phyloP scores from a whole-genome alignment of 2,329 filamentous ascomycete species.

The Annulohypoxylon truncatum region DNA sequence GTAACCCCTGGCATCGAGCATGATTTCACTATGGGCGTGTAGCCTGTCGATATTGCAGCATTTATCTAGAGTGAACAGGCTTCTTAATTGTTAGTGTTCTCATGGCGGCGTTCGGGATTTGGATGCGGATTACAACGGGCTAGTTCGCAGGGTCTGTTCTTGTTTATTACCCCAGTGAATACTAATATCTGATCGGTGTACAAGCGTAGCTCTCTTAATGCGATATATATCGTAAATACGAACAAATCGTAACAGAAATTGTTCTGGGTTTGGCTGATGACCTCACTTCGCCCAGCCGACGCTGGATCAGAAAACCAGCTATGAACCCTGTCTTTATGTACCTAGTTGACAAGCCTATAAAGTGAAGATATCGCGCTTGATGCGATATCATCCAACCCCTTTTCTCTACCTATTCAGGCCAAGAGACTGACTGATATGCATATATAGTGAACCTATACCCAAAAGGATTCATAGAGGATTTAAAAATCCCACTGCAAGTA shows the following conservation, averaged over 20 bases:
- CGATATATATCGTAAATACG: background rate
- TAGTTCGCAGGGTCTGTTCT: conserved; percentile 33
- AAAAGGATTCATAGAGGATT: background rate
- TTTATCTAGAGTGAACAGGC: conserved; percentile 39
- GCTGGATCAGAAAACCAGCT: too few species aligned
- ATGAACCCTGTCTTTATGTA: background rate
- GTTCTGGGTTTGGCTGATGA: background rate
- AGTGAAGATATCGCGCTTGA: background rate
- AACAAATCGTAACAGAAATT: background rate
- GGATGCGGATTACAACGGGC: conserved; percentile 35
- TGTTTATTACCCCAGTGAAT: conserved; percentile 30
- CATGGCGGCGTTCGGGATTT: conserved; percentile 37
- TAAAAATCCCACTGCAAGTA: background rate
- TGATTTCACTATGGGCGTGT: conserved; percentile 97
- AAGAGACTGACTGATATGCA: background rate
- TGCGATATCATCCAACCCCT: background rate
- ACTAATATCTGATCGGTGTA: conserved; percentile 23
- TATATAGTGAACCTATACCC: background rate
- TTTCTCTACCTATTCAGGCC: background rate
- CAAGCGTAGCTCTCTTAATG: background rate
- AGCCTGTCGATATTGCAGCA: conserved; percentile 37
- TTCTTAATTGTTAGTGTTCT: conserved; percentile 19
- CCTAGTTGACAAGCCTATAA: background rate
- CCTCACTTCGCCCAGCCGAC: background rate
- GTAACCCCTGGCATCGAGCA: conserved; percentile 98